These are phyloP conservation scores for Cytospora paraplurivora DNA, from an alignment of 2,329 filamentous ascomycete genomes.

Conservation along the genomic window DNA sequence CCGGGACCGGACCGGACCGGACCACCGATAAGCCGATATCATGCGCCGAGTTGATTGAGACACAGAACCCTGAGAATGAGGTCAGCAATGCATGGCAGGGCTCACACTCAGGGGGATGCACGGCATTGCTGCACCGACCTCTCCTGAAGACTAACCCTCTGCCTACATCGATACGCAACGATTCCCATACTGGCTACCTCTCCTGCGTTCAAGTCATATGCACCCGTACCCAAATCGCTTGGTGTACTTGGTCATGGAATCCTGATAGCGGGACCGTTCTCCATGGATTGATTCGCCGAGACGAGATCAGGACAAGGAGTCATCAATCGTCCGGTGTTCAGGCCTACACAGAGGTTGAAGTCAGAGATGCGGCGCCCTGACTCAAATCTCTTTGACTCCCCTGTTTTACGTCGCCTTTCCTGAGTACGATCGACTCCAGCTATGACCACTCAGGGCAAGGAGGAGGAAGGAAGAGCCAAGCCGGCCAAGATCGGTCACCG, in stretches of 20 bases:
- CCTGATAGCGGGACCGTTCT: not conserved
- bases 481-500: conserved; percentile 36
- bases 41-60: no score
- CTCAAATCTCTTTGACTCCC: no score
- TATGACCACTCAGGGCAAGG: conserved; percentile 1
- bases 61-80: no score
- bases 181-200: not conserved
- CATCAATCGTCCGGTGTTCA: not conserved
- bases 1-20: no score
- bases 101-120: not conserved
- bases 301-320: not conserved
- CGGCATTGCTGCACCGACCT: not conserved
- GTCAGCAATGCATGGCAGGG: no score
- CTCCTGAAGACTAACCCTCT: not conserved
- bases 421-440: not conserved
- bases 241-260: not conserved
- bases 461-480: conserved; percentile 6
- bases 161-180: not conserved
- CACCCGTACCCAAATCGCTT: not conserved
- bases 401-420: not conserved
- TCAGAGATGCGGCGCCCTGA: no score
- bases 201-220: not conserved
- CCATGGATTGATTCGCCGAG: no score
- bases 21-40: no score
- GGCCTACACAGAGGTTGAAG: no score